phyloP scores from a whole-genome alignment of 176 grass and related monocot species.

The Aegilops speltoides region DNA sequence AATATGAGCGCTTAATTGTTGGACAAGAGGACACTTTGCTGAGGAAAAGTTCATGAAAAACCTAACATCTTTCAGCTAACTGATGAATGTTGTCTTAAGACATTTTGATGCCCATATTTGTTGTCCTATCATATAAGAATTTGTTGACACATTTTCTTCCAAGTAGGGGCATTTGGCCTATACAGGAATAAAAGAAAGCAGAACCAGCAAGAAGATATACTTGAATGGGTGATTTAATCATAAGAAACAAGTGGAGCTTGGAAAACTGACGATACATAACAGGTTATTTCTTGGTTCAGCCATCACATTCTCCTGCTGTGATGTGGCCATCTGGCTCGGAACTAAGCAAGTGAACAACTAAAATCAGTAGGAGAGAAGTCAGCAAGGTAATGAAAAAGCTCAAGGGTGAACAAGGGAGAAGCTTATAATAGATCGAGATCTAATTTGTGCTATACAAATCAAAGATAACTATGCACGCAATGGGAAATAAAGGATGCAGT shows the following conservation, averaged over 20 bases:
- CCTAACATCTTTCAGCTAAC: neutral
- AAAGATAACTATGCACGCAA: neutral
- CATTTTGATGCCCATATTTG: neutral
- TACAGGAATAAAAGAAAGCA: neutral
- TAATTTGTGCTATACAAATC: neutral
- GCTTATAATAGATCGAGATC: neutral
- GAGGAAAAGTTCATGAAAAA: neutral
- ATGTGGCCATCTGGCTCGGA: neutral
- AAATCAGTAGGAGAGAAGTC: neutral
- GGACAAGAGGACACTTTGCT: neutral
- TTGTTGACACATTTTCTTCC: neutral
- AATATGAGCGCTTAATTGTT: neutral
- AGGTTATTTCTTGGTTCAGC: constrained; percentile 2
- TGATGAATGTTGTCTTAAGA: neutral
- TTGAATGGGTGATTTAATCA: neutral
- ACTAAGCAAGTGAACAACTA: neutral
- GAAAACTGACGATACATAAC: constrained; percentile 6
- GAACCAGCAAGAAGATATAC: neutral
- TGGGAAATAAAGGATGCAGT: neutral
- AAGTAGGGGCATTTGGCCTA: neutral
- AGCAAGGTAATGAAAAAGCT: neutral
- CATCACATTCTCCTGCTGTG: neutral
- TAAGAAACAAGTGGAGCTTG: neutral
- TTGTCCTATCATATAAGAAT: neutral
- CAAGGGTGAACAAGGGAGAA: neutral